Conservation (phyloP, 768 basidiomycete species). For the Boletus rubroflammeus region DNA sequence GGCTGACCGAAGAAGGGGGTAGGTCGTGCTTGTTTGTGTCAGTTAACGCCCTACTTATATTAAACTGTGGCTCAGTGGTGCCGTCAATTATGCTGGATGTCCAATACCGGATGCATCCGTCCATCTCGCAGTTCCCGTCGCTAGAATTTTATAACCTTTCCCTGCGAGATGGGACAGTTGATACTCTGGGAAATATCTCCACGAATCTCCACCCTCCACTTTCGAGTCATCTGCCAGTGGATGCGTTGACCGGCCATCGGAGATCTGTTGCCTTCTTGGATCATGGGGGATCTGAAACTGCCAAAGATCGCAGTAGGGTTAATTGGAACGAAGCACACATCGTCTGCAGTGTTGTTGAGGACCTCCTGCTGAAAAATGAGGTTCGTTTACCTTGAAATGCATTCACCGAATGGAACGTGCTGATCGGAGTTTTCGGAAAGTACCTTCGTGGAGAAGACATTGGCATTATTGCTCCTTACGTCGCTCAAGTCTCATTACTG, state of each 20-base stretch:
- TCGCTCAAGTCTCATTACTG: slow-evolving; percentile 77
- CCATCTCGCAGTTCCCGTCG: slow-evolving; percentile 84
- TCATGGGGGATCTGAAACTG: slow-evolving; percentile 66
- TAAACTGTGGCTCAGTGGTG: slow-evolving; percentile 45
- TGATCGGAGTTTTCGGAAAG: slow-evolving; percentile 32
- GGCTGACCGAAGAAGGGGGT: slow-evolving; percentile 82
- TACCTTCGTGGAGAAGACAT: slow-evolving; percentile 70
- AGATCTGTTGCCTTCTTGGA: slow-evolving; percentile 79
- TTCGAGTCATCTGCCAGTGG: slow-evolving; percentile 47
- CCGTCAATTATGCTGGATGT: slow-evolving; percentile 89
- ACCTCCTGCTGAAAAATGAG: slow-evolving; percentile 71
- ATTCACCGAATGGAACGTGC: background rate
- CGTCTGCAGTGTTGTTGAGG: slow-evolving; percentile 76
- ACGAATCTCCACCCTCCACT: slow-evolving; percentile 58
- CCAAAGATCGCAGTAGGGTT: slow-evolving; percentile 66
- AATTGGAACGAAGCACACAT: slow-evolving; percentile 78
- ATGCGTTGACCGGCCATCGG: slow-evolving; percentile 37
- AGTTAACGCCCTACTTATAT: slow-evolving; percentile 1
- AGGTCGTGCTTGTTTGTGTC: slow-evolving; percentile 26
- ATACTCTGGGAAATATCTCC: slow-evolving; percentile 41
- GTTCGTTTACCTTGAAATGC: slow-evolving; percentile 39
- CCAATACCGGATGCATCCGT: slow-evolving; percentile 97
- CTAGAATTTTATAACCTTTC: slow-evolving; percentile 73
- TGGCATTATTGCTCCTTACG: slow-evolving; percentile 91
- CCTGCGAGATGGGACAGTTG: slow-evolving; percentile 74